Evolutionary conservation across 257 asterid species (phyloP).

Genomic region (Perilla frutescens): DNA sequence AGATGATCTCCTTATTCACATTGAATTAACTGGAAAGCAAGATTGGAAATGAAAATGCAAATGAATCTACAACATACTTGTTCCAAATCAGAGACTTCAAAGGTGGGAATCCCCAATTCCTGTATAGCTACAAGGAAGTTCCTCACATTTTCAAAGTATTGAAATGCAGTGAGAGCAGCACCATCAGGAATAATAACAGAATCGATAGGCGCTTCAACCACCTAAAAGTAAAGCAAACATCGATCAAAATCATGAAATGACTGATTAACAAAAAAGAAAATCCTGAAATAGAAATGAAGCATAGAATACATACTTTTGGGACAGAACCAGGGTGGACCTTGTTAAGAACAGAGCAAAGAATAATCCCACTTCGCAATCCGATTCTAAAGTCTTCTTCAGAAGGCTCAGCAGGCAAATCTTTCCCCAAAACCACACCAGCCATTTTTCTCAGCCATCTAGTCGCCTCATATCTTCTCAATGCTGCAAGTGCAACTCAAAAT

Average conservation of each 20-base stretch:
- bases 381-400: constrained; percentile 88
- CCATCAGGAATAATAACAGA: constrained; percentile 71
- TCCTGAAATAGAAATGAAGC: not conserved
- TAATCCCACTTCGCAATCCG: constrained; percentile 89
- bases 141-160: constrained; percentile 84
- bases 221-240: constrained; percentile 51
- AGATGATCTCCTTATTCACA: not conserved
- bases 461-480: constrained; percentile 85
- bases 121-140: constrained; percentile 77
- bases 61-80: constrained; percentile 53
- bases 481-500: constrained; percentile 45
- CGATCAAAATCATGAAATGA: constrained; percentile 4
- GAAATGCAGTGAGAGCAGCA: constrained; percentile 81
- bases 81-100: constrained; percentile 89
- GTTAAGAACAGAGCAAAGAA: constrained; percentile 90
- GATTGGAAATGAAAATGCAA: not conserved
- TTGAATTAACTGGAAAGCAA: not conserved
- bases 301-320: constrained; percentile 61
- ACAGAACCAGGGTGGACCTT: constrained; percentile 79
- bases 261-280: not conserved
- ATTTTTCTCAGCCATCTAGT: constrained; percentile 86
- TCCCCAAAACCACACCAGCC: constrained; percentile 87
- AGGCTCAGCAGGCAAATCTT: constrained; percentile 92
- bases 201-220: constrained; percentile 74
- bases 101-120: constrained; percentile 84